Evolutionary conservation across 1,139 yeast species (phyloP), one percentile per base, ranked within the genome.

Genomic region (Saccharomyces uvarum): DNA sequence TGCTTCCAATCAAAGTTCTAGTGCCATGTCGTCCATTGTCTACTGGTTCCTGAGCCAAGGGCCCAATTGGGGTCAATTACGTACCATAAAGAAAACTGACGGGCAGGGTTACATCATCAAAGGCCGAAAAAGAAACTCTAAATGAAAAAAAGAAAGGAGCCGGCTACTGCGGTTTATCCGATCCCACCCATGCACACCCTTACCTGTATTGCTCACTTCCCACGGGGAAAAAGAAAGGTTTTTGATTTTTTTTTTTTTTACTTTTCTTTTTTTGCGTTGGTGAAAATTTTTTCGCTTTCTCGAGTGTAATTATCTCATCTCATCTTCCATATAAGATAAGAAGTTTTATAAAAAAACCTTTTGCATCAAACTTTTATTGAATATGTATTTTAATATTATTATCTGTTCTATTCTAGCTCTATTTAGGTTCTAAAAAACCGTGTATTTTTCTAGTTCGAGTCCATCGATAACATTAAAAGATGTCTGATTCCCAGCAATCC

Each of bases 401-500:
- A 1, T 14, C 28, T 44, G 46, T 29, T 28, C 21, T 48, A 24
- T 48, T 16, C 48, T 54, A 21, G 21, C 27, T 38, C 26, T 46
- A 1, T 26, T 50, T 13, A 28, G 19, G 33, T 48, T 50, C 42
- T 46, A 51, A 49, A 29, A 48, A 24, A 51, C 53, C 56, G 54
- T 50, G 56, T 27, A 51, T 49, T 53, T 54, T 53, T 60, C 55
- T 38, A 38, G 44, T 19, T 38, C 44, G 44, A 38, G 19, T 38
- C 44, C 44, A 38, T 29, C 32, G 53, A 53, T 51, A 47, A 54
- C 54, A 53, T 50, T 53, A 55, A 53, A 56, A 52, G 53, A 74
- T 74, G 77, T 71, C 76, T 70, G 77, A 74, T 64, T 73, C 77
- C 60, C 69, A 72, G 66, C 74, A 74, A 70, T 73, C 76, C 59